Evolutionary conservation across 257 asterid species (phyloP).

Genomic region (Forsythia viridissima): DNA sequence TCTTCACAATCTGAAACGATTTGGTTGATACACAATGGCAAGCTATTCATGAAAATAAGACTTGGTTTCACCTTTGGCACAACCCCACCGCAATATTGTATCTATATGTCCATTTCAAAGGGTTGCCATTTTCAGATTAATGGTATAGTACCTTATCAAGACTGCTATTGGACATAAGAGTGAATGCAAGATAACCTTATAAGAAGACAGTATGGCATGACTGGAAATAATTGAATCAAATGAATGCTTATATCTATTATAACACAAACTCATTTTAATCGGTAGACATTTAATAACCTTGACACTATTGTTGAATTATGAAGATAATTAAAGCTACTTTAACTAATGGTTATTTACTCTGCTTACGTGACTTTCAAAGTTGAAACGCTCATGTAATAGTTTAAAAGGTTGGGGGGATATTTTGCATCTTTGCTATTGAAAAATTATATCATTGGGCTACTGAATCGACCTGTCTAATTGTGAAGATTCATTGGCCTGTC

Average conservation of each 20-base stretch:
- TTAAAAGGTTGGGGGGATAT: background rate
- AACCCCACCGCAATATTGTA: no score
- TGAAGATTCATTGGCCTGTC: slow-evolving; percentile 70
- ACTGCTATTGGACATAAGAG: no score
- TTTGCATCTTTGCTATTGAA: background rate
- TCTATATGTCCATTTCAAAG: no score
- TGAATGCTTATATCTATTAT: background rate
- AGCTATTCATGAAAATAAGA: no score
- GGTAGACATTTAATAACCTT: background rate
- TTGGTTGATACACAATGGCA: no score
- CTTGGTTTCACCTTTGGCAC: no score
- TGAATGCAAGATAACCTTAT: background rate
- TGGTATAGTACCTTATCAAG: no score
- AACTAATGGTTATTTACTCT: background rate
- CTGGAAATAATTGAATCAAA: background rate
- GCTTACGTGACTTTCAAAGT: background rate
- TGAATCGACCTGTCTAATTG: background rate
- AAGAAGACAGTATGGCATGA: background rate
- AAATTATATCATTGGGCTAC: background rate
- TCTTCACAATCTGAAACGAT: no score
- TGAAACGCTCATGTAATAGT: background rate
- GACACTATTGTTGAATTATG: background rate
- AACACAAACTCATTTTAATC: background rate
- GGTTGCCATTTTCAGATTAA: no score
- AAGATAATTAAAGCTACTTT: background rate